A percentile compares a stretch with the other conserved stretches of the same genome.
Conservation (phyloP, 768 basidiomycete species). For the Coprinopsis cinerea region DNA sequence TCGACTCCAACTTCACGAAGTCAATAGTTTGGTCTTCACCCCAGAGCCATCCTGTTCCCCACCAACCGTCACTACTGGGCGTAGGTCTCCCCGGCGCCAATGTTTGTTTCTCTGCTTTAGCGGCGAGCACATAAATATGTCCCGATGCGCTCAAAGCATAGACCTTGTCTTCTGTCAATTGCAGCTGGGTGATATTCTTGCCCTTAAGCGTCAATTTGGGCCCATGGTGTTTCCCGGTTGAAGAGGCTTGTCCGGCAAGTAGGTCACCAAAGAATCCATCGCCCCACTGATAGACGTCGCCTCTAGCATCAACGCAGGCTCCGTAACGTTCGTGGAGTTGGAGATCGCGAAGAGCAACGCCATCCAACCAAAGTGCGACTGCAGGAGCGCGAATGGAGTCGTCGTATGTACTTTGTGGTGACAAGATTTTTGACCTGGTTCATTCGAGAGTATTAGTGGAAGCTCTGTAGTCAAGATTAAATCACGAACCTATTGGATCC, state of each 20-base stretch:
- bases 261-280: constrained; percentile 46
- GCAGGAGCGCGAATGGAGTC: constrained; percentile 46
- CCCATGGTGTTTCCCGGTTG: background rate
- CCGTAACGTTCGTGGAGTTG: constrained; percentile 61
- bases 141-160: constrained; percentile 80
- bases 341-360: constrained; percentile 68
- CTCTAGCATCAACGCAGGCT: constrained; percentile 72
- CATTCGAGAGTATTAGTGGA: background rate
- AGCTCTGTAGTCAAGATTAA: constrained; percentile 1
- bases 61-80: constrained; percentile 48
- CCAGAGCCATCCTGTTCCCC: constrained; percentile 56
- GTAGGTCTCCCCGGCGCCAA: constrained; percentile 32
- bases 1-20: constrained; percentile 56
- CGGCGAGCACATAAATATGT: constrained; percentile 62
- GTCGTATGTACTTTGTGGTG: constrained; percentile 30
- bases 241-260: constrained; percentile 17
- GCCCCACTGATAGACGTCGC: constrained; percentile 86
- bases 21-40: constrained; percentile 46
- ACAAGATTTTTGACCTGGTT: constrained; percentile 41
- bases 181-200: constrained; percentile 69
- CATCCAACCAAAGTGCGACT: constrained; percentile 52
- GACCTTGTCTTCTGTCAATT: constrained; percentile 52
- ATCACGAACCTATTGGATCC: constrained; percentile 63
- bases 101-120: constrained; percentile 43
- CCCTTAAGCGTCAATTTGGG: constrained; percentile 56